A percentile compares a stretch with the other conserved stretches of the same genome.
Evolutionary conservation across 2,329 filamentous ascomycete species (phyloP).

Genomic region (Laburnicola sp.): DNA sequence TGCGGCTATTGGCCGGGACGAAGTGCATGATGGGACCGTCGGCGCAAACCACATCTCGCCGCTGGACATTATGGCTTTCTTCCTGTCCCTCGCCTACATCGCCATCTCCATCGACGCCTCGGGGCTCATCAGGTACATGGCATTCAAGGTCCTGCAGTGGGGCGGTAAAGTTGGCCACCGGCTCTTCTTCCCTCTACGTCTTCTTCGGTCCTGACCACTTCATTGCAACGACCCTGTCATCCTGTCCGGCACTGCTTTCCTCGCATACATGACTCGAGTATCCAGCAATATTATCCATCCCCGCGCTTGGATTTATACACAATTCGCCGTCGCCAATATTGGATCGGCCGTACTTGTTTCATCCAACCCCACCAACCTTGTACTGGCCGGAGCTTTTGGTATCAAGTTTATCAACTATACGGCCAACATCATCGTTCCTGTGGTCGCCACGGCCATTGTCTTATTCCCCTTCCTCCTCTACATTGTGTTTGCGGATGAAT

Average conservation of each 20-base stretch:
- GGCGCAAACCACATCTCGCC: constrained; percentile 68
- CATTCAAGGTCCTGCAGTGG: constrained; percentile 70
- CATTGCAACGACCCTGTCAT: constrained; percentile 76
- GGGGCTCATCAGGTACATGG: constrained; percentile 69
- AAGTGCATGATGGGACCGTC: constrained; percentile 70
- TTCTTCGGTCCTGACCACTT: constrained; percentile 70
- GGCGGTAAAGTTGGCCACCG: constrained; percentile 68
- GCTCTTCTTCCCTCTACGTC: constrained; percentile 69
- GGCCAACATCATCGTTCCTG: constrained; percentile 76
- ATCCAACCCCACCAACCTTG: constrained; percentile 76
- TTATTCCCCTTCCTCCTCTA: constrained; percentile 72
- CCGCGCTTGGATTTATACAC: constrained; percentile 71
- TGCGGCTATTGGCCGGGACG: constrained; percentile 65
- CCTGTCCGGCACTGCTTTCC: constrained; percentile 71
- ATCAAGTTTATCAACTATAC: constrained; percentile 75
- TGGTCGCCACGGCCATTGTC: constrained; percentile 67
- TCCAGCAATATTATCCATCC: constrained; percentile 73
- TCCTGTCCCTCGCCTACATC: constrained; percentile 73
- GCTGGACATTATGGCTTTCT: constrained; percentile 75
- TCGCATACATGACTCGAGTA: constrained; percentile 76
- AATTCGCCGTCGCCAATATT: constrained; percentile 74
- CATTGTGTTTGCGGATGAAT: constrained; percentile 66
- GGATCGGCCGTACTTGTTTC: constrained; percentile 76
- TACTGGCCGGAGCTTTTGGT: constrained; percentile 70
- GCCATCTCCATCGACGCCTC: constrained; percentile 78